Evolutionary conservation across 352 stramenopile species (phyloP), one percentile per base, ranked within the genome.

Genomic region (Globisporangium nodosum): DNA sequence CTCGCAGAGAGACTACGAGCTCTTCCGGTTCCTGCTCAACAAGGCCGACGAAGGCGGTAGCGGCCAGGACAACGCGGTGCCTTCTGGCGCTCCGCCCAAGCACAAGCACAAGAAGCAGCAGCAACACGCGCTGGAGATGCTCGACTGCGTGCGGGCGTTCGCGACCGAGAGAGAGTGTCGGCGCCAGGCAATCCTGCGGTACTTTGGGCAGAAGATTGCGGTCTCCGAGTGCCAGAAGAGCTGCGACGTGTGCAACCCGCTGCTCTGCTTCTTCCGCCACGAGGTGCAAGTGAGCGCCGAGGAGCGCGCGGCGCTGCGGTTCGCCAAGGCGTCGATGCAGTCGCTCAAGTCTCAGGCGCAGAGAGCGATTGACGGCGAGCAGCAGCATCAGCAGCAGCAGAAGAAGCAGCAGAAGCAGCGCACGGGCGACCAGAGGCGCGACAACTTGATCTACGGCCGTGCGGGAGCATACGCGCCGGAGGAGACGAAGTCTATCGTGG

Each of bases 181-280:
- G n/a, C 78, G 72, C 3, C 71, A 86, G 40, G 61, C 63, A 9
- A 63, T 88, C 16, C 53, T 88, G 66, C 65, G 70, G 18, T 84
- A 87, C 46, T 85, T 87, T 59, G 78, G 70, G 0, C 76, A 87
- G 56, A 58, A 71, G 20, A 73, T 85, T 20, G 64, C 65, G 0
- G 73, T 81, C 35, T 42, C 62, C 0, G 71, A 83, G 18, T 88
- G 78, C 53, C 52, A 68, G 12, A 61, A 68, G 11, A 81, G 64
- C 15, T 87, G 78, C 40, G 76, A 87, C 48, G 78, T 85, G 33
- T 87, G 76, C 65, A 78, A 85, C 52, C 74, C 78, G 3, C 64
- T 64, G 43, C 73, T 88, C 4, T 66, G 74, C 47, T 71, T 71
- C 24, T 88, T 88, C 24, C 75, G 71, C 21, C 78, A 81, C 39